Percentiles rank a stretch among this genome's conserved stretches.
Conservation (phyloP, 441 rosid genomes). For the Iberis amara region DNA sequence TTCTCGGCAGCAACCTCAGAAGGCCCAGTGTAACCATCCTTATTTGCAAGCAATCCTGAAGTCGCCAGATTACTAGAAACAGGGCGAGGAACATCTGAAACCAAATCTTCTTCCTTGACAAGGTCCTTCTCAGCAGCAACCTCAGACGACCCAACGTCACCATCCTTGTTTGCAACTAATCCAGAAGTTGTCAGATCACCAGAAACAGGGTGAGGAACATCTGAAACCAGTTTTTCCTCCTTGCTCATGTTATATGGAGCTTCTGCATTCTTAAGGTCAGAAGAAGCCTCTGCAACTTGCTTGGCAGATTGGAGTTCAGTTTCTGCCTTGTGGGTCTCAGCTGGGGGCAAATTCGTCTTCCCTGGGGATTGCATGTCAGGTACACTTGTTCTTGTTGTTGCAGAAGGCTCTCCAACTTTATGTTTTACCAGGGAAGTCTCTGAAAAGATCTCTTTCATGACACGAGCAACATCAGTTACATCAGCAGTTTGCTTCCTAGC, state of each 20-base stretch:
- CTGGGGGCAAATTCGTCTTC: conserved; percentile 6
- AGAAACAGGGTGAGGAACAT: conserved; percentile 16
- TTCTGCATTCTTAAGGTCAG: conserved; percentile 13
- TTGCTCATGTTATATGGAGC: conserved; percentile 3
- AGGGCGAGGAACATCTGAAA: not conserved
- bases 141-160: conserved; percentile 15
- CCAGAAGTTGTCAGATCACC: conserved; percentile 25
- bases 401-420: conserved; percentile 43
- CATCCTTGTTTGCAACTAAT: conserved; percentile 19
- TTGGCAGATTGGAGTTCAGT: conserved; percentile 10
- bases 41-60: not conserved
- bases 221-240: conserved; percentile 8
- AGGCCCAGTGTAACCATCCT: not conserved
- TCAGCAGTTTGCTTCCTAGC: conserved; percentile 57
- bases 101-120: not conserved
- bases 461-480: conserved; percentile 73
- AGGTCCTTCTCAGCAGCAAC: conserved; percentile 23
- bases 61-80: not conserved
- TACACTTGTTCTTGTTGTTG: conserved; percentile 7
- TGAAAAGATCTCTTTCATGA: conserved; percentile 76
- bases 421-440: conserved; percentile 54
- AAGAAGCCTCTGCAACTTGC: conserved; percentile 4
- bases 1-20: not conserved
- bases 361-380: conserved; percentile 11
- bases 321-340: conserved; percentile 8